phyloP scores from a whole-genome alignment of 2,329 filamentous ascomycete genomes.

The Fusarium zealandicum region DNA sequence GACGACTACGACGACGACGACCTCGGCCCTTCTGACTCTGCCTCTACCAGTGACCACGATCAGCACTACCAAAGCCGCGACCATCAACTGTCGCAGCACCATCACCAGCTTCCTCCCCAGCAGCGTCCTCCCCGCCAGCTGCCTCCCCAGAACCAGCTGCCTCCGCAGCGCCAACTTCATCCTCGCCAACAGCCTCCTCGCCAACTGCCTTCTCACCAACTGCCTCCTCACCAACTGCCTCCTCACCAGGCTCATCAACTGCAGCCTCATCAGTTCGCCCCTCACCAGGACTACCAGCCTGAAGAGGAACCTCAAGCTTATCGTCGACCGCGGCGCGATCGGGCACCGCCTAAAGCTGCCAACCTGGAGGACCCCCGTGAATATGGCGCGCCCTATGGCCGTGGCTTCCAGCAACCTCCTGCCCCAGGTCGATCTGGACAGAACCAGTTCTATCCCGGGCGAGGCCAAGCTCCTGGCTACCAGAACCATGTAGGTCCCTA shows the following conservation, averaged over 20 bases:
- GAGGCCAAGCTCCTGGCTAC: slow-evolving; percentile 49
- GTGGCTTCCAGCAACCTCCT: slow-evolving; percentile 38
- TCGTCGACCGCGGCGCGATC: slow-evolving; percentile 35
- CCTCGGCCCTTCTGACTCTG: slow-evolving; percentile 65
- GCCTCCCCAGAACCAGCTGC: slow-evolving; percentile 48
- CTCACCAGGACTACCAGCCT: slow-evolving; percentile 45
- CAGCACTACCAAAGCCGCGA: slow-evolving; percentile 35
- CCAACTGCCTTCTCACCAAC: slow-evolving; percentile 43
- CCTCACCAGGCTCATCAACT: slow-evolving; percentile 43
- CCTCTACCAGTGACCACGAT: slow-evolving; percentile 49
- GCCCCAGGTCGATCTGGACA: slow-evolving; percentile 15
- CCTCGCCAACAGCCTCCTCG: slow-evolving; percentile 40
- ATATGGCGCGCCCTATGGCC: slow-evolving; percentile 57
- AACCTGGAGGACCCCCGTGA: slow-evolving; percentile 72
- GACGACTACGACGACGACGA: slow-evolving; percentile 55
- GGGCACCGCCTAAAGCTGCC: slow-evolving; percentile 53
- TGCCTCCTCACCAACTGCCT: slow-evolving; percentile 46
- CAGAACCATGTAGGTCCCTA: slow-evolving; percentile 57
- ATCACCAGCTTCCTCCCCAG: slow-evolving; percentile 43
- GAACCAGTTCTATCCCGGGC: slow-evolving; percentile 43
- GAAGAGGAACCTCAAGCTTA: slow-evolving; percentile 31
- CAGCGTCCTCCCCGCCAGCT: slow-evolving; percentile 49
- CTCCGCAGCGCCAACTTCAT: slow-evolving; percentile 43
- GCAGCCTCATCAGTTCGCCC: slow-evolving; percentile 47
- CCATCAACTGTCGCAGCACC: slow-evolving; percentile 46